Percentiles rank a stretch among this genome's conserved stretches.
These are phyloP conservation scores for Chrysochromulina tobinii DNA, from an alignment of 78 protist genomes.

Conservation along the genomic window DNA sequence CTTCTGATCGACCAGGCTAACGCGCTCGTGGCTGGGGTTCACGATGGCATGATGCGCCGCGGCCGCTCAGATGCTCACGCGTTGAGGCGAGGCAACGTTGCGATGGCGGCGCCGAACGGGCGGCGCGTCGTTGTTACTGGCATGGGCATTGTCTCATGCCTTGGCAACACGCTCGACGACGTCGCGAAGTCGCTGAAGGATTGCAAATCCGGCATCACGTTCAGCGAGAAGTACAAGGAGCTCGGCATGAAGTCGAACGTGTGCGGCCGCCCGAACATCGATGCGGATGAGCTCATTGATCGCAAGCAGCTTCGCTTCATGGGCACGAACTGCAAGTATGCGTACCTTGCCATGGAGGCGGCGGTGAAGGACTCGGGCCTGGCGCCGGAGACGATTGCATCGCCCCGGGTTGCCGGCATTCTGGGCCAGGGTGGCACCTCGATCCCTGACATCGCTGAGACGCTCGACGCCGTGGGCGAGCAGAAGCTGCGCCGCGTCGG, in stretches of 20 bases:
- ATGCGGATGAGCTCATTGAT: background rate
- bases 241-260: slow-evolving; percentile 41
- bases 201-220: slow-evolving; percentile 37
- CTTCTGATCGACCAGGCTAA: too few species aligned
- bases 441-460: background rate
- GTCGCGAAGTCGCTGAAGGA: slow-evolving; percentile 1
- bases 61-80: too few species aligned
- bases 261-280: slow-evolving; percentile 36
- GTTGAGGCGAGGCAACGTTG: background rate
- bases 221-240: slow-evolving; percentile 15
- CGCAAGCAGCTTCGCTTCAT: slow-evolving; percentile 27
- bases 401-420: slow-evolving; percentile 20
- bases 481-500: background rate
- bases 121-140: slow-evolving; percentile 41
- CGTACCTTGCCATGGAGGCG: slow-evolving; percentile 20
- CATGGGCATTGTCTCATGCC: slow-evolving; percentile 44
- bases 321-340: slow-evolving; percentile 5
- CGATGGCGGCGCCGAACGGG: background rate
- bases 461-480: slow-evolving; percentile 20
- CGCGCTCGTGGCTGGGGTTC: too few species aligned
- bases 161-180: slow-evolving; percentile 33
- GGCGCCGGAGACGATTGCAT: background rate
- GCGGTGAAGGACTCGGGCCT: slow-evolving; percentile 15
- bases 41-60: too few species aligned
- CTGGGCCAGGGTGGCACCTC: slow-evolving; percentile 53